phyloP scores from a whole-genome alignment of 441 rosid species.

The Populus hybrid region DNA sequence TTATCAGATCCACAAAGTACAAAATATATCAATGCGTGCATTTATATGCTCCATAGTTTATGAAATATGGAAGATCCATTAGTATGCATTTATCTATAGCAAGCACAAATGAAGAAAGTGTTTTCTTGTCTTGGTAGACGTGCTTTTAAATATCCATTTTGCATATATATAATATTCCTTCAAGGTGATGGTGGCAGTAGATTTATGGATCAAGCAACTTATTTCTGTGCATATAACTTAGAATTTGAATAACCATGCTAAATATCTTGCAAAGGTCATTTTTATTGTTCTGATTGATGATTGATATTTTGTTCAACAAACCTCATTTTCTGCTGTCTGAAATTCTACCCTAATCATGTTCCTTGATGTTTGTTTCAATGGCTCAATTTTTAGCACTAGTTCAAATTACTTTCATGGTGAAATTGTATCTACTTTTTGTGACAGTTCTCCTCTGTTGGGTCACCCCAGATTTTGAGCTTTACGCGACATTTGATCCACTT shows the following conservation, averaged over 20 bases:
- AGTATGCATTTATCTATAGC: background rate
- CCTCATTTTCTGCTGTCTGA: background rate
- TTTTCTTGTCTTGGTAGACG: background rate
- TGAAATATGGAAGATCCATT: background rate
- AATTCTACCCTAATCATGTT: background rate
- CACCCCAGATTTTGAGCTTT: conserved; percentile 96
- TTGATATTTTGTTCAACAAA: background rate
- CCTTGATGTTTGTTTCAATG: background rate
- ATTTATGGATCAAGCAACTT: background rate
- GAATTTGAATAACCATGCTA: background rate
- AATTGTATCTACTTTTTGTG: conserved; percentile 7
- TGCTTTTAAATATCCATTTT: background rate
- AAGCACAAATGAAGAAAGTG: background rate
- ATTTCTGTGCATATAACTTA: background rate
- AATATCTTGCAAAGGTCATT: background rate
- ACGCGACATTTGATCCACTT: conserved; percentile 96
- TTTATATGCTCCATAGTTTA: background rate
- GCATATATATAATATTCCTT: background rate
- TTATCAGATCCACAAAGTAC: background rate
- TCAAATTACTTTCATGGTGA: background rate
- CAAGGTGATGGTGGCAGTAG: background rate
- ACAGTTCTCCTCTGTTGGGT: conserved; percentile 97
- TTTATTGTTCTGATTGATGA: background rate
- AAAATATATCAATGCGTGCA: background rate
- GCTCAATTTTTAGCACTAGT: background rate